Percentiles rank a stretch among this genome's conserved stretches.
These are phyloP conservation scores for Leccinum olivaceopallidum DNA, from an alignment of 768 basidiomycete genomes.

Conservation along the genomic window DNA sequence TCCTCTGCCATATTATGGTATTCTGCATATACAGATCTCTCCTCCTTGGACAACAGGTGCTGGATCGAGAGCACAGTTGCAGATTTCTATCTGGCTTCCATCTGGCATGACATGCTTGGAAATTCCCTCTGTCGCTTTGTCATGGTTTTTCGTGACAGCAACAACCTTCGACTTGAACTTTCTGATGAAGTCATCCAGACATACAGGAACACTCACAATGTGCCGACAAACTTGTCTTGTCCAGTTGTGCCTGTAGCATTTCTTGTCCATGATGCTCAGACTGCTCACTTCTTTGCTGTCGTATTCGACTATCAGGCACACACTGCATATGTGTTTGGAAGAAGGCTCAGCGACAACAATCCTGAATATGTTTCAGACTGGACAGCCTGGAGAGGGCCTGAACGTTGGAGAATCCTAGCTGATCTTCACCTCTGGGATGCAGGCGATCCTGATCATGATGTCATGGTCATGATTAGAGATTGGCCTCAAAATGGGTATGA, in stretches of 20 bases:
- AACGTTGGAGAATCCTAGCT: neutral
- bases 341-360: neutral
- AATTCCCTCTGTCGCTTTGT: neutral
- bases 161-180: neutral
- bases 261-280: neutral
- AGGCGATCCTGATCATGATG: neutral
- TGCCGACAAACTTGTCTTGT: neutral
- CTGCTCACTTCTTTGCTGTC: constrained; percentile 4
- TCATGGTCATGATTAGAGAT: neutral
- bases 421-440: constrained; percentile 2
- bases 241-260: neutral
- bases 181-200: neutral
- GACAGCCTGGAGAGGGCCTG: constrained; percentile 1
- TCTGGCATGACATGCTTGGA: constrained; percentile 1
- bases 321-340: neutral
- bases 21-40: neutral
- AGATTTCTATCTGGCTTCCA: constrained; percentile 3
- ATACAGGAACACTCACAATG: constrained; percentile 1
- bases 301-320: neutral
- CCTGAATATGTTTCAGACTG: neutral
- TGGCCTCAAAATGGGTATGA: constrained; percentile 12
- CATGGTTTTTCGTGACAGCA: neutral
- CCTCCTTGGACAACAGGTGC: neutral
- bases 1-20: neutral
- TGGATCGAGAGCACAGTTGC: constrained; percentile 3